A percentile compares a stretch with the other conserved stretches of the same genome.
phyloP scores from a whole-genome alignment of 805 yeast genomes.

The Cephaloascus albidus region DNA sequence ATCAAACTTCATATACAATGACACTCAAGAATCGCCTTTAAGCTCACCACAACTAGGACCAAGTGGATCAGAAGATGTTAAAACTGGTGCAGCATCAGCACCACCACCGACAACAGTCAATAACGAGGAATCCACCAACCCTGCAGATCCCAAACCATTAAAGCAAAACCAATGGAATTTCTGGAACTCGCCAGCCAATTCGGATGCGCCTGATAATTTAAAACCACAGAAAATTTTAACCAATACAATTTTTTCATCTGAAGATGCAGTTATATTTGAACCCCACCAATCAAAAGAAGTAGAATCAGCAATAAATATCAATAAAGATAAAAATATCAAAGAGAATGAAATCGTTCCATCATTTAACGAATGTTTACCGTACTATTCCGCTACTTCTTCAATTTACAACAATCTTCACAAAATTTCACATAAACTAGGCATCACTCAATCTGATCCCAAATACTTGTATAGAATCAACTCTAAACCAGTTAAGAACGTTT shows the following conservation, averaged over 20 bases:
- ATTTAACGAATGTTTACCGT: conserved; percentile 10
- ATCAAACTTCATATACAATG: neutral
- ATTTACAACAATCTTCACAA: conserved; percentile 4
- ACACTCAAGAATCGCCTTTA: neutral
- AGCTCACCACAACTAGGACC: neutral
- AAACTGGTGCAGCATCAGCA: no score
- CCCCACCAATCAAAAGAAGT: neutral
- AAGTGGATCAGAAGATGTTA: no score
- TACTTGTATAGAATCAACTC: conserved; percentile 8
- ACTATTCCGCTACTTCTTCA: conserved; percentile 15
- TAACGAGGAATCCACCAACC: neutral
- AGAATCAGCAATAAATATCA: neutral
- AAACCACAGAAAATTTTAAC: neutral
- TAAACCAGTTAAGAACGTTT: conserved; percentile 38
- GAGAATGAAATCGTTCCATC: neutral
- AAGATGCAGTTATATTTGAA: neutral
- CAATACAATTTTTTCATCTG: neutral
- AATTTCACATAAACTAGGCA: conserved; percentile 1
- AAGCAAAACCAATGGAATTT: neutral
- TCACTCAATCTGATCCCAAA: conserved; percentile 2
- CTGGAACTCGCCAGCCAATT: neutral
- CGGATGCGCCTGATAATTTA: neutral
- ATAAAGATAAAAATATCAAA: neutral
- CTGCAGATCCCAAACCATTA: neutral
- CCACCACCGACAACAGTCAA: neutral